Evolutionary conservation across 768 basidiomycete genomes (phyloP).

Genomic region (Termitomyces sp.): DNA sequence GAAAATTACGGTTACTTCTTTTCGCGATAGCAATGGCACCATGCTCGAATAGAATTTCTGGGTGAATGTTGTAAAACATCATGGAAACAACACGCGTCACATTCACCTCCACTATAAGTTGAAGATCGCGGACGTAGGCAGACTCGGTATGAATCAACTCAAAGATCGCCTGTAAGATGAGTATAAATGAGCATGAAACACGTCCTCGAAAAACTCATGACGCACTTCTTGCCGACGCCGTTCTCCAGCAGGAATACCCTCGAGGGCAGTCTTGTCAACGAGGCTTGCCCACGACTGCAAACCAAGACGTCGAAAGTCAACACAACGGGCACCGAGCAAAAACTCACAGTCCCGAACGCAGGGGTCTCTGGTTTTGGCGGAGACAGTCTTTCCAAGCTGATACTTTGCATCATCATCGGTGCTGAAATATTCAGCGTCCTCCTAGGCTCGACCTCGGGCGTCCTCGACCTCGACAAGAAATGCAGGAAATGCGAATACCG

Average conservation of each 20-base stretch:
- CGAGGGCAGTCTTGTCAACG: constrained; percentile 78
- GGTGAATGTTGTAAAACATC: constrained; percentile 2
- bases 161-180: constrained; percentile 66
- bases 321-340: constrained; percentile 3
- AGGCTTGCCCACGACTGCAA: constrained; percentile 87
- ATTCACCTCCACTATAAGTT: constrained; percentile 86
- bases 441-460: constrained; percentile 45
- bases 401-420: constrained; percentile 42
- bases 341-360: constrained; percentile 61
- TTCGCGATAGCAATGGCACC: constrained; percentile 63
- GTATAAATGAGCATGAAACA: background rate
- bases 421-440: constrained; percentile 59
- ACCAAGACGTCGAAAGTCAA: background rate
- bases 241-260: constrained; percentile 73
- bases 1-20: constrained; percentile 80
- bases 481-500: constrained; percentile 50
- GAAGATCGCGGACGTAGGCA: constrained; percentile 86
- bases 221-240: constrained; percentile 82
- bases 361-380: constrained; percentile 45
- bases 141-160: constrained; percentile 91
- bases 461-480: constrained; percentile 59
- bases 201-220: background rate
- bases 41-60: constrained; percentile 86
- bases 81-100: background rate
- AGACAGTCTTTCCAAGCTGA: constrained; percentile 17